Conservation (phyloP, 352 stramenopile species). For the Phytopythium aichiense region DNA sequence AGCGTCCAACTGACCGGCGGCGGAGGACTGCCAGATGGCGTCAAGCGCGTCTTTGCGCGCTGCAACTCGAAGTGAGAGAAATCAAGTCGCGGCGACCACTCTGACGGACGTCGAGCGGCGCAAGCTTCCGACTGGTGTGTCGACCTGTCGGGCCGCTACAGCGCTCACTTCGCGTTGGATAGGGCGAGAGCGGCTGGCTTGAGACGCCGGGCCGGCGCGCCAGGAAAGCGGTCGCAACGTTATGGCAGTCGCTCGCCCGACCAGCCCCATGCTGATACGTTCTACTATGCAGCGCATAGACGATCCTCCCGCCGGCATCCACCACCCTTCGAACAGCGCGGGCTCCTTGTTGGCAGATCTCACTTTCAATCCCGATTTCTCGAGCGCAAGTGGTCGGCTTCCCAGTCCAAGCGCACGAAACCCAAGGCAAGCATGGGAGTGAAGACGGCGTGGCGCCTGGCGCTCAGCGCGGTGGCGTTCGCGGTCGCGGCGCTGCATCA, state of each 20-base stretch:
- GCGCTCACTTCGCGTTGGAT: not conserved
- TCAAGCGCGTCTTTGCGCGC: not conserved
- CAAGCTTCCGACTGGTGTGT: not conserved
- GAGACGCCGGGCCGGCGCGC: too few species aligned
- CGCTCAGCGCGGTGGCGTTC: slow-evolving; percentile 1
- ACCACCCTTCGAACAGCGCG: not conserved
- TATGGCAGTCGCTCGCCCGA: not conserved
- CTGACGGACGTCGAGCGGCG: not conserved
- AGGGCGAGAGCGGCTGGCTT: not conserved
- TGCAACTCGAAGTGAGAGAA: not conserved
- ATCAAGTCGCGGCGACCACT: slow-evolving; percentile 9
- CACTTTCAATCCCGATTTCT: not conserved
- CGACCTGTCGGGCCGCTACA: not conserved
- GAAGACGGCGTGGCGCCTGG: slow-evolving; percentile 3
- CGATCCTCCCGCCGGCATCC: not conserved
- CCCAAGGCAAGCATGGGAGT: not conserved
- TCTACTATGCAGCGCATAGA: not conserved
- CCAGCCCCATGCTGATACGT: not conserved
- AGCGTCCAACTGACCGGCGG: not conserved
- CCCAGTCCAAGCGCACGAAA: not conserved
- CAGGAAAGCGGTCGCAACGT: not conserved
- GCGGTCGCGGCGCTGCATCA: not conserved
- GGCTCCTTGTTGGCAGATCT: not conserved
- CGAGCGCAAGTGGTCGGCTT: not conserved
- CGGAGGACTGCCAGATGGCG: not conserved